These are phyloP conservation scores for Angomonas deanei DNA, from an alignment of 208 protist species.

Conservation along the genomic window DNA sequence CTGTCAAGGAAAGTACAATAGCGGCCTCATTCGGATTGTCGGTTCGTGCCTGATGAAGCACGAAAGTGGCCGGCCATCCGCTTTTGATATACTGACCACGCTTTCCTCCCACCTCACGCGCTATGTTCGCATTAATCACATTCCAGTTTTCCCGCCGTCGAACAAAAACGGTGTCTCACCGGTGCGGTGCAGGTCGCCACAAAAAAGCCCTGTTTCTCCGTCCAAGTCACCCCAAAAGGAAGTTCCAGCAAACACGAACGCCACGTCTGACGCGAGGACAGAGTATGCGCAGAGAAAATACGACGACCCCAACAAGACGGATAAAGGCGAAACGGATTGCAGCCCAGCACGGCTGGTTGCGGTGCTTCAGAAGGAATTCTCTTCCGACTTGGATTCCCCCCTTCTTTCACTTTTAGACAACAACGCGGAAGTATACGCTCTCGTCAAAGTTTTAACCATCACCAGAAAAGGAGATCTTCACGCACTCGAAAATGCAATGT, in stretches of 20 bases:
- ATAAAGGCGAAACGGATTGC: no score
- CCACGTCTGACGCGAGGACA: not conserved
- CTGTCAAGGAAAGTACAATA: conserved; percentile 23
- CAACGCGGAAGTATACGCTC: conserved; percentile 21
- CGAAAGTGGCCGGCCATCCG: conserved; percentile 41
- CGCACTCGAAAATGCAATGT: conserved; percentile 2
- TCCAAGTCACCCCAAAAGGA: not conserved
- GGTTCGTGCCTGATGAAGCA: conserved; percentile 50
- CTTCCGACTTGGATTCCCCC: not conserved
- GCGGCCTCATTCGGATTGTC: conserved; percentile 31
- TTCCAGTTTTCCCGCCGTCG: conserved; percentile 31
- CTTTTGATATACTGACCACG: conserved; percentile 46
- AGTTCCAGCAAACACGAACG: not conserved
- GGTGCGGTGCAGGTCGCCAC: not conserved
- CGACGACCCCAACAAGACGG: not conserved
- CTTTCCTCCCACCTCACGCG: conserved; percentile 27
- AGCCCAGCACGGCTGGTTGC: conserved; percentile 7
- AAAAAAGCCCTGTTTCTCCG: not conserved
- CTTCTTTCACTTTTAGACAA: conserved; percentile 14
- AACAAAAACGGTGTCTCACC: not conserved
- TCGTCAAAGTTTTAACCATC: conserved; percentile 23
- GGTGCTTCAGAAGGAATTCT: conserved; percentile 7
- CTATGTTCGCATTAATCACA: conserved; percentile 26
- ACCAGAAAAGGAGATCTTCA: conserved; percentile 14
- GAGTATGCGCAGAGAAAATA: no score